Evolutionary conservation across 108 stramenopile species (phyloP).

Genomic region (Skeletonema tropicum): DNA sequence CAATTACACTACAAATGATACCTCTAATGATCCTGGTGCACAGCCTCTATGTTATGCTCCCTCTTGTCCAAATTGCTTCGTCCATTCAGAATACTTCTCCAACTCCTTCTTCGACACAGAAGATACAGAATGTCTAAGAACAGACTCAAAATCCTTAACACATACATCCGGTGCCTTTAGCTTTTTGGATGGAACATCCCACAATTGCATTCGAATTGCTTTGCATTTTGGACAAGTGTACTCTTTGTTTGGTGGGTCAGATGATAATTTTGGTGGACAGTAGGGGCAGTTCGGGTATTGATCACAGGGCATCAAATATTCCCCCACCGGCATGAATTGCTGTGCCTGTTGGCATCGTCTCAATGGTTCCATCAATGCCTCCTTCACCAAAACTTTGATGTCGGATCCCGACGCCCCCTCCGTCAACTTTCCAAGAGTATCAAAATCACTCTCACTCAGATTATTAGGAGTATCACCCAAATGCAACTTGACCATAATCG

Average conservation of each 20-base stretch:
- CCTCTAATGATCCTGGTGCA: constrained; percentile 8
- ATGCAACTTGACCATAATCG: constrained; percentile 93
- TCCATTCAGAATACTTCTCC: constrained; percentile 93
- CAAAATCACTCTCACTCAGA: constrained; percentile 85
- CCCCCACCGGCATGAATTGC: constrained; percentile 72
- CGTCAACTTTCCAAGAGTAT: constrained; percentile 75
- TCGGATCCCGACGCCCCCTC: constrained; percentile 94
- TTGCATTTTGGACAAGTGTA: constrained; percentile 90
- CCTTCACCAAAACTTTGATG: constrained; percentile 94
- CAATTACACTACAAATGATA: not conserved
- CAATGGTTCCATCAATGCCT: constrained; percentile 98
- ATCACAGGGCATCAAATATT: constrained; percentile 72
- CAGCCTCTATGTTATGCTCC: constrained; percentile 77
- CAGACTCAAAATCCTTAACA: constrained; percentile 76
- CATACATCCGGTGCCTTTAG: constrained; percentile 78
- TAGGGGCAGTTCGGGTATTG: constrained; percentile 90
- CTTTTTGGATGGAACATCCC: constrained; percentile 90
- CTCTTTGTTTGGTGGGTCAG: constrained; percentile 64
- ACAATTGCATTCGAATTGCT: constrained; percentile 88
- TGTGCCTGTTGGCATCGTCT: constrained; percentile 94
- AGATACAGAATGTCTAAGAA: constrained; percentile 74
- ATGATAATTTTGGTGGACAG: constrained; percentile 90
- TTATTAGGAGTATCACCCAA: constrained; percentile 90
- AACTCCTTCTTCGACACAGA: constrained; percentile 95
- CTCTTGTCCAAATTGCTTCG: constrained; percentile 96